Percentiles rank a stretch among this genome's conserved stretches.
Evolutionary conservation across 164 flowering plant genomes (phyloP).

Genomic region (Echeveria elegans): DNA sequence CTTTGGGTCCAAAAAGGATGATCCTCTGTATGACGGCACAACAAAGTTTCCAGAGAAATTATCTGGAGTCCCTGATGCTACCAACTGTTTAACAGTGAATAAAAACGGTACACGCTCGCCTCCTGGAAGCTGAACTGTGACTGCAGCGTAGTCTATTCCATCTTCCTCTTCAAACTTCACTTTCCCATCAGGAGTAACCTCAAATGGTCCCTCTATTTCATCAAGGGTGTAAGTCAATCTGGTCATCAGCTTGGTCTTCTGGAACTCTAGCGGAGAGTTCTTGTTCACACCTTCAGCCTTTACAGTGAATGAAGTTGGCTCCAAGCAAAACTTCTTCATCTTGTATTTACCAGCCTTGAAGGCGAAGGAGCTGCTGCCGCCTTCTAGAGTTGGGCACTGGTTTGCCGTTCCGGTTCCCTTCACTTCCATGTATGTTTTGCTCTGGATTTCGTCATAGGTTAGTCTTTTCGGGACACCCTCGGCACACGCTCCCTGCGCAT

Average conservation of each 20-base stretch:
- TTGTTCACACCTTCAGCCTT: conserved; percentile 84
- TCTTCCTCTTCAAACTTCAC: conserved; percentile 90
- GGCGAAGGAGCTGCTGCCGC: conserved; percentile 57
- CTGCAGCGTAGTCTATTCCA: conserved; percentile 93
- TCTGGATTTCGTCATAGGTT: conserved; percentile 90
- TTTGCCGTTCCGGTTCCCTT: conserved; percentile 96
- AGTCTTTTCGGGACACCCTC: conserved; percentile 85
- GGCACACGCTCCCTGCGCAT: conserved; percentile 72
- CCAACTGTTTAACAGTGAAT: conserved; percentile 81
- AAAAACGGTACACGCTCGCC: conserved; percentile 97
- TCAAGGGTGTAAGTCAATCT: conserved; percentile 97
- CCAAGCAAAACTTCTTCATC: conserved; percentile 83
- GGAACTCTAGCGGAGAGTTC: conserved; percentile 83
- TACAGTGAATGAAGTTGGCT: conserved; percentile 94
- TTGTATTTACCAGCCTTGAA: conserved; percentile 84
- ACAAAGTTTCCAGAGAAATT: conserved; percentile 64
- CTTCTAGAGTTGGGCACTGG: conserved; percentile 90
- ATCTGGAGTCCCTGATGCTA: conserved; percentile 91
- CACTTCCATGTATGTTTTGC: conserved; percentile 95
- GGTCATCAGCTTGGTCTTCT: conserved; percentile 97
- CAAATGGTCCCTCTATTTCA: conserved; percentile 95
- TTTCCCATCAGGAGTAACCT: conserved; percentile 66
- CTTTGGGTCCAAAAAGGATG: conserved; percentile 97
- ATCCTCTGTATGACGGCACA: conserved; percentile 89
- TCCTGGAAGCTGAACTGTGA: conserved; percentile 95